phyloP scores from a whole-genome alignment of 108 stramenopile genomes.

The Cyclotella kingstonii region DNA sequence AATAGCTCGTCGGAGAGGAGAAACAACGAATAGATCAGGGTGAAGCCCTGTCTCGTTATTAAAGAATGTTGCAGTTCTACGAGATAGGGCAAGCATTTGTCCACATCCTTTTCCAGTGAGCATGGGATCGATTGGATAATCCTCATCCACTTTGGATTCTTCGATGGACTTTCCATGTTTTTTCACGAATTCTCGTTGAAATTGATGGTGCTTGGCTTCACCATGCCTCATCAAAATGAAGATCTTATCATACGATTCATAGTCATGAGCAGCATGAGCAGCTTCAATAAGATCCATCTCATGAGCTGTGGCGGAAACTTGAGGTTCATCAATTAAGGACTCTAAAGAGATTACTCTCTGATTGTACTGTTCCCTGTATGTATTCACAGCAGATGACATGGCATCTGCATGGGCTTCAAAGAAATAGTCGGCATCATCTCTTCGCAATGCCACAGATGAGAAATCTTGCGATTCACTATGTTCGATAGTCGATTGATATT shows the following conservation, averaged over 20 bases:
- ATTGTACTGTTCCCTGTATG: slow-evolving; percentile 4
- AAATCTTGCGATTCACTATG: slow-evolving; percentile 21
- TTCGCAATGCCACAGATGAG: slow-evolving; percentile 25
- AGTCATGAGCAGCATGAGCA: slow-evolving; percentile 28
- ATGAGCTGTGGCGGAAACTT: slow-evolving; percentile 11
- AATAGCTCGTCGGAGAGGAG: slow-evolving; percentile 48
- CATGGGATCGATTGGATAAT: slow-evolving; percentile 45
- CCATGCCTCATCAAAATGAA: slow-evolving; percentile 43
- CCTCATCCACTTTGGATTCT: slow-evolving; percentile 35
- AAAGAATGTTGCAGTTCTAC: slow-evolving; percentile 44
- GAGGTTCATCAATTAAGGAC: slow-evolving; percentile 8
- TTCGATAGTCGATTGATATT: slow-evolving; percentile 32
- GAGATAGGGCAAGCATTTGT: slow-evolving; percentile 36
- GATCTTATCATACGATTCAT: slow-evolving; percentile 43
- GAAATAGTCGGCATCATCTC: slow-evolving; percentile 49
- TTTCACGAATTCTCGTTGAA: slow-evolving; percentile 38
- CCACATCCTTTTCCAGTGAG: slow-evolving; percentile 47
- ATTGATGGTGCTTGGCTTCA: slow-evolving; percentile 41
- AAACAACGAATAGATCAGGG: slow-evolving; percentile 44
- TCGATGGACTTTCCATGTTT: slow-evolving; percentile 28
- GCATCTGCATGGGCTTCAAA: slow-evolving; percentile 43
- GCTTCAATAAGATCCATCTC: slow-evolving; percentile 44
- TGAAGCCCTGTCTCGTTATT: slow-evolving; percentile 40
- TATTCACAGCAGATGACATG: slow-evolving; percentile 19
- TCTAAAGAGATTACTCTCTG: slow-evolving; percentile 4